Evolutionary conservation across 2,329 filamentous ascomycete genomes (phyloP).

Genomic region (Paraphoma sp.): DNA sequence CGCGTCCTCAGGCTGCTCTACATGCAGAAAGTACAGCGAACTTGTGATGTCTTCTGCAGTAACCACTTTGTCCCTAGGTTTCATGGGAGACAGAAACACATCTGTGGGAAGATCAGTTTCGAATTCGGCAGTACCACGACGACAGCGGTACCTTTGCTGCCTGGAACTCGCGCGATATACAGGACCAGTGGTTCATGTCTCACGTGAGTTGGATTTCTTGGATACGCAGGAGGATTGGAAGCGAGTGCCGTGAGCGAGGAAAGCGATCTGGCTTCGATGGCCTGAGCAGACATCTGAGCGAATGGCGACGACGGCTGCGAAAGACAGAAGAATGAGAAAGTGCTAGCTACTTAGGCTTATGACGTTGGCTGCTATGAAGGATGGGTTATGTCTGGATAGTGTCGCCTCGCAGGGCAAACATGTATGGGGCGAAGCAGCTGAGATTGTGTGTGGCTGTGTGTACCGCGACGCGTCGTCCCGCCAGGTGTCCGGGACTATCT

Average conservation of each 20-base stretch:
- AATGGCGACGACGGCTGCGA: slow-evolving; percentile 11
- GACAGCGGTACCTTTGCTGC: slow-evolving; percentile 74
- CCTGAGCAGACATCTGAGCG: slow-evolving; percentile 37
- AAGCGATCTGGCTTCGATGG: slow-evolving; percentile 82
- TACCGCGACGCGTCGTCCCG: slow-evolving; percentile 20
- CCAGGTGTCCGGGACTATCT: slow-evolving; percentile 8
- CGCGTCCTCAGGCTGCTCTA: slow-evolving; percentile 66
- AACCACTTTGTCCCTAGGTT: slow-evolving; percentile 87
- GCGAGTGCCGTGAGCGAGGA: slow-evolving; percentile 81
- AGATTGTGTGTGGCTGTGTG: slow-evolving; percentile 40
- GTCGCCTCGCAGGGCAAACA: slow-evolving; percentile 14
- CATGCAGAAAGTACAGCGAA: slow-evolving; percentile 90
- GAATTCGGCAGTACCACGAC: not conserved
- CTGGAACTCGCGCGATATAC: slow-evolving; percentile 93
- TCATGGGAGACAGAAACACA: slow-evolving; percentile 89
- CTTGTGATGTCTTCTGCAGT: slow-evolving; percentile 85
- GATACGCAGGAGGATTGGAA: slow-evolving; percentile 85
- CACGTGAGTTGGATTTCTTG: slow-evolving; percentile 74
- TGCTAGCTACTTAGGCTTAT: slow-evolving; percentile 17
- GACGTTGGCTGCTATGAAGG: slow-evolving; percentile 7
- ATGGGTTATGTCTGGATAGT: not conserved
- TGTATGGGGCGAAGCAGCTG: slow-evolving; percentile 29
- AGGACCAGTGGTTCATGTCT: slow-evolving; percentile 76
- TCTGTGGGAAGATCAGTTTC: slow-evolving; percentile 60
- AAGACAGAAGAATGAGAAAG: slow-evolving; percentile 12